Evolutionary conservation across 2,329 filamentous ascomycete species (phyloP).

Genomic region (Fusarium euwallaceae): DNA sequence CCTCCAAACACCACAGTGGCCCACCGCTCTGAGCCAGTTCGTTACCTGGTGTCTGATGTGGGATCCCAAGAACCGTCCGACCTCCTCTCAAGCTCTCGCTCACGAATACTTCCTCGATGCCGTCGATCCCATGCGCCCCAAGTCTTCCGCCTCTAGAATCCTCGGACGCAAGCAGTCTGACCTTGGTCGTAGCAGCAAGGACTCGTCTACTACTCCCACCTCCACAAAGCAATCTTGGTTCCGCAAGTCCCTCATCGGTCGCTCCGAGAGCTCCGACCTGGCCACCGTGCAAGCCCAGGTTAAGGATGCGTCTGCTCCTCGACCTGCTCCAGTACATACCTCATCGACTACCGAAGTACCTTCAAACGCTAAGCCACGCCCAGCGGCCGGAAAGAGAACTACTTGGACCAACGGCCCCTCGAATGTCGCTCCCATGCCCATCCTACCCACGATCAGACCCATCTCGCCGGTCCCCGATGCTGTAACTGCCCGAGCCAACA

Average conservation of each 20-base stretch:
- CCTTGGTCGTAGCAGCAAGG: slow-evolving; percentile 76
- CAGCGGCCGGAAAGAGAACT: slow-evolving; percentile 80
- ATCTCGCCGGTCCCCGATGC: slow-evolving; percentile 97
- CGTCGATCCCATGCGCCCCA: slow-evolving; percentile 91
- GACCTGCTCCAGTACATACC: slow-evolving; percentile 60
- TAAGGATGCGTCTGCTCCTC: slow-evolving; percentile 62
- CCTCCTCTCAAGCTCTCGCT: slow-evolving; percentile 91
- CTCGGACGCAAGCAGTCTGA: slow-evolving; percentile 93
- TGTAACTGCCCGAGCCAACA: slow-evolving; percentile 89
- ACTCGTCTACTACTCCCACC: slow-evolving; percentile 70
- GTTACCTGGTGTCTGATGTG: slow-evolving; percentile 99
- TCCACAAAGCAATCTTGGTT: slow-evolving; percentile 96
- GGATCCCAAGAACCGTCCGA: slow-evolving; percentile 93
- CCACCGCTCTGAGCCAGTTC: slow-evolving; percentile 86
- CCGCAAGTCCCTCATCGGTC: slow-evolving; percentile 90
- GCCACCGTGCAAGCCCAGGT: slow-evolving; percentile 60
- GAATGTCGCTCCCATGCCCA: slow-evolving; percentile 91
- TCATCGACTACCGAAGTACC: slow-evolving; percentile 57
- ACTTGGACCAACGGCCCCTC: slow-evolving; percentile 91
- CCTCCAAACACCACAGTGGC: slow-evolving; percentile 91
- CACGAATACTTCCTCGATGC: slow-evolving; percentile 97
- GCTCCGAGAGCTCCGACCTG: slow-evolving; percentile 77
- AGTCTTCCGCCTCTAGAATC: slow-evolving; percentile 85
- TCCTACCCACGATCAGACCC: slow-evolving; percentile 92
- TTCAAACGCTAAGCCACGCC: slow-evolving; percentile 50